Conservation (phyloP, 257 asterid species). For the Gynochthodes officinalis region DNA sequence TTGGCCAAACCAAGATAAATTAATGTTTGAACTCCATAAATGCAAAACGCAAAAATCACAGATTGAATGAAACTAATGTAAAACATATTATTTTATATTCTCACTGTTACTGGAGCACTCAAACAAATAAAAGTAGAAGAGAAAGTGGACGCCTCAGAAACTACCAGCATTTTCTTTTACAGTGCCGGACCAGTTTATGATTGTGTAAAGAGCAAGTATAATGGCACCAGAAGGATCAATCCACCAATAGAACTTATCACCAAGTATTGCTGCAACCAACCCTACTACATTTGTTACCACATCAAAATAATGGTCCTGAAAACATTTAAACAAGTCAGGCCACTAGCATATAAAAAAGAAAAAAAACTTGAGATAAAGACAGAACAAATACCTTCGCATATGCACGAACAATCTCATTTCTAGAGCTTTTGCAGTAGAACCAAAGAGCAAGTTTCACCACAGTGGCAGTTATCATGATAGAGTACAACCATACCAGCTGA, state of each 20-base stretch:
- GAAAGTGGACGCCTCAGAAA: neutral
- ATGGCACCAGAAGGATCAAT: conserved; percentile 88
- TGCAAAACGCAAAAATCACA: too few species aligned
- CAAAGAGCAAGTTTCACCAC: conserved; percentile 76
- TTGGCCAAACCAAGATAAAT: neutral
- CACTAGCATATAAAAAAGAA: neutral
- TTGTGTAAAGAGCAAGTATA: conserved; percentile 79
- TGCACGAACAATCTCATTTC: conserved; percentile 79
- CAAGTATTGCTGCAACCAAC: conserved; percentile 78
- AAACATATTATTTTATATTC: too few species aligned
- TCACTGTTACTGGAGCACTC: neutral
- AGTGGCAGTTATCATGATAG: conserved; percentile 75
- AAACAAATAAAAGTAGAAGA: neutral
- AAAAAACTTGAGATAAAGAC: neutral
- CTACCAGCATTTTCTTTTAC: conserved; percentile 91
- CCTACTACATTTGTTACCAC: conserved; percentile 91
- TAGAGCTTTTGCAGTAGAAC: conserved; percentile 85
- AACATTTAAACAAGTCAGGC: conserved; percentile 19
- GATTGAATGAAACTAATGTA: too few species aligned
- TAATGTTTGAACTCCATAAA: neutral
- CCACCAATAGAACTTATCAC: conserved; percentile 82
- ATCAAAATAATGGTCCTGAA: conserved; percentile 89
- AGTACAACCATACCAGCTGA: conserved; percentile 70
- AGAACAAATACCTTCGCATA: conserved; percentile 66
- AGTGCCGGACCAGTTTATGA: conserved; percentile 76